Evolutionary conservation across 306 rosid species (phyloP).

Genomic region (Urtica urens): DNA sequence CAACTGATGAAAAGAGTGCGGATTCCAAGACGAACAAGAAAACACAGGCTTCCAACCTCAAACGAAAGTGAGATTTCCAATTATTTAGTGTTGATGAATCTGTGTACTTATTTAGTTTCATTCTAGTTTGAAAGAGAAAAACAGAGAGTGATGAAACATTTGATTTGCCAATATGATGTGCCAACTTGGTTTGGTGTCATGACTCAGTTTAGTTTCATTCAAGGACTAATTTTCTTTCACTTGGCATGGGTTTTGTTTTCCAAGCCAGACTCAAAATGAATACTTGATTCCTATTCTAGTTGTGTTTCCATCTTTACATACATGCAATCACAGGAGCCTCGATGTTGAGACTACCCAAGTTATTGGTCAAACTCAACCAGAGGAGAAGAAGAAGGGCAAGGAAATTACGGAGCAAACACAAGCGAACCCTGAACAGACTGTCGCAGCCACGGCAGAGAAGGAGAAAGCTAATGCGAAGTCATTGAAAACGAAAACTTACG

Average conservation of each 20-base stretch:
- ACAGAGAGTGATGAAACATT: too few species aligned
- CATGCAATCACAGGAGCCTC: slow-evolving; percentile 19
- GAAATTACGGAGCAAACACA: slow-evolving; percentile 32
- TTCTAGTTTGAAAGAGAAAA: too few species aligned
- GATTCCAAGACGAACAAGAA: too few species aligned
- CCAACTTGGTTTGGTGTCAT: too few species aligned
- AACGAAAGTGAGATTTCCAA: slow-evolving; percentile 41
- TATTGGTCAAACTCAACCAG: slow-evolving; percentile 12
- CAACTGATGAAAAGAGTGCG: slow-evolving; percentile 20
- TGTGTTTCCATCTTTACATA: too few species aligned
- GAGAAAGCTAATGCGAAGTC: slow-evolving; percentile 36
- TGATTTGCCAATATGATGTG: too few species aligned
- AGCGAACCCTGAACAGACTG: slow-evolving; percentile 25
- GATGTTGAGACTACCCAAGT: slow-evolving; percentile 8
- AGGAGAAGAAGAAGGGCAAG: slow-evolving; percentile 36
- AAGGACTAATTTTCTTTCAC: too few species aligned
- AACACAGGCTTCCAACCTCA: slow-evolving; percentile 20
- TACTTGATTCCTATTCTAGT: too few species aligned
- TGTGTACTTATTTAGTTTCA: too few species aligned
- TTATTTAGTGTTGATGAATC: background rate
- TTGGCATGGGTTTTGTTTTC: too few species aligned
- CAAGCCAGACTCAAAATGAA: too few species aligned
- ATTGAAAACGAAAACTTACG: slow-evolving; percentile 52
- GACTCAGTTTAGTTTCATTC: too few species aligned
- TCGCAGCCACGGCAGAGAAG: slow-evolving; percentile 20